Evolutionary conservation across 331 rosid genomes (phyloP), one percentile per base, ranked within the genome.

Genomic region (Acacia concinna): DNA sequence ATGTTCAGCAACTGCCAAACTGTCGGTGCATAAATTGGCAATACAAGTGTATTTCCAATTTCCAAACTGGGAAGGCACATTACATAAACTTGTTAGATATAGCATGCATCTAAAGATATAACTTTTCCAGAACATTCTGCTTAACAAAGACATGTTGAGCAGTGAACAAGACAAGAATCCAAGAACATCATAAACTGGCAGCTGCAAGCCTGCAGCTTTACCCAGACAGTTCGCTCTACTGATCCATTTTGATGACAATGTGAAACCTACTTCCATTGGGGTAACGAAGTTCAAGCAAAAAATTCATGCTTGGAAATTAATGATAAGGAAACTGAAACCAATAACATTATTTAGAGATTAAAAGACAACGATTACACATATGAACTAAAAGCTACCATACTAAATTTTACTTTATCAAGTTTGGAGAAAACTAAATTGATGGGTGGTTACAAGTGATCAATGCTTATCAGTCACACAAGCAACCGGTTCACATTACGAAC

Each of bases 111-210:
- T 34, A 81, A 68, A 80, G 27, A 15, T 43, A n/a, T 66, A 77
- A 78, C 34, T 41, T 70, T 52, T 54, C 54, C 52, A 28, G 63
- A 78, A 34, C 70, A 72, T 57, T 64, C 59, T 56, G 38, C 68
- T 56, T 81, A 7, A 75, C 67, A 73, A 63, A 78, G 49, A 37
- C 77, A 41, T 73, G 1, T 71, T 38, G 57, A 54, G 31, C 17
- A 12, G 54, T 17, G 73, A 66, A 70, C 57, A 78, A 43, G 17
- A 56, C 56, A 81, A 56, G 35, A 79, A 62, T 63, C 60, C 78
- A 74, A 79, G 51, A 78, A 82, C 81, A 79, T 82, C 74, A 9
- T 27, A 66, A 71, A 34, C 30, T 31, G 54, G 87, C 68, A 81
- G 73, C 67, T 15, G 21, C 68, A 9, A 18, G 44, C 14, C 85